These are phyloP conservation scores for Acanthamoeba quina DNA, from an alignment of 208 protist species.

Conservation along the genomic window DNA sequence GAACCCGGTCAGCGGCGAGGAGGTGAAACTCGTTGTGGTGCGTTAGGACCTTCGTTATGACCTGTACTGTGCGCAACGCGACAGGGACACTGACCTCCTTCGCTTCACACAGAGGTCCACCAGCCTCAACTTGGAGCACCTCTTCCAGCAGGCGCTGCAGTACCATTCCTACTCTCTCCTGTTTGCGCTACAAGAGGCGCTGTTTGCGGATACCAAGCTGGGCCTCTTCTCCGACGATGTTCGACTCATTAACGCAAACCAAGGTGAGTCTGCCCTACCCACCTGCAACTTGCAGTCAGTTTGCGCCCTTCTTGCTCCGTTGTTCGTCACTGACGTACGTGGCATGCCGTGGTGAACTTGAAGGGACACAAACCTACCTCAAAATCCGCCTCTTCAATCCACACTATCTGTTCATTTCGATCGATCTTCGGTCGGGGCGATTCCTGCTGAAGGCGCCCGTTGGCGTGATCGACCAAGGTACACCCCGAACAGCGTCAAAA, in stretches of 20 bases:
- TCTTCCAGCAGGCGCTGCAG: constrained; percentile 54
- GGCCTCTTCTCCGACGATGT: constrained; percentile 21
- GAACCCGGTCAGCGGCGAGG: constrained; percentile 21
- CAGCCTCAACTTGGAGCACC: constrained; percentile 59
- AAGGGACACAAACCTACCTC: constrained; percentile 20
- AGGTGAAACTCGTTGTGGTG: constrained; percentile 32
- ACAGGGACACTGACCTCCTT: background rate
- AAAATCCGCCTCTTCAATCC: constrained; percentile 40
- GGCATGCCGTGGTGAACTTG: background rate
- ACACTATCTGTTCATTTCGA: constrained; percentile 13
- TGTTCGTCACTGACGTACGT: background rate
- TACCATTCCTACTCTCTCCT: constrained; percentile 62
- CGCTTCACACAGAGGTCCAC: background rate
- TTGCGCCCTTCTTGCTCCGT: background rate
- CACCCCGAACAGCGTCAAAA: no score
- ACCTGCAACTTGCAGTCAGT: background rate
- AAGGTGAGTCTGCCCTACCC: background rate
- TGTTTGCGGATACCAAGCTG: constrained; percentile 21
- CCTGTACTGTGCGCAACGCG: background rate
- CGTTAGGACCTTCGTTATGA: background rate
- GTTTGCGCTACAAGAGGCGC: background rate
- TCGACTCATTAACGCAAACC: constrained; percentile 52
- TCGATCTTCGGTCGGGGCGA: constrained; percentile 11
- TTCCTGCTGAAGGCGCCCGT: constrained; percentile 54
- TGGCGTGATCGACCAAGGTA: constrained; percentile 58